Base-by-base conservation (phyloP, 148 eudicot genomes). In the Rhododendron griersonianum region DNA sequence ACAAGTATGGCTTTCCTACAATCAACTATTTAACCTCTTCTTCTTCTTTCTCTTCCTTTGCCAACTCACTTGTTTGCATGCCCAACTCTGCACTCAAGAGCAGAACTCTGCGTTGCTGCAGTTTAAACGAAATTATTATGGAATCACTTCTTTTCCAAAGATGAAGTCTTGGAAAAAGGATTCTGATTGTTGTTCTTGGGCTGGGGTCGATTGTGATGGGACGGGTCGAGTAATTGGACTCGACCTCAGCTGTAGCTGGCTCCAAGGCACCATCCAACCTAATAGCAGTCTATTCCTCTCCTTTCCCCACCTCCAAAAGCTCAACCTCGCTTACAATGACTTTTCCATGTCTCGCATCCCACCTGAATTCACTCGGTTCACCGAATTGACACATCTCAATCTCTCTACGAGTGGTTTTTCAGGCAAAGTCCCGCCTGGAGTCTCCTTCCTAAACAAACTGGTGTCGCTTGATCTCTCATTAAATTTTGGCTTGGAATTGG, bases 311-410 rank as follows among this genome's bases (percentile, higher is more conserved):
- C 76, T 71, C 35, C 76, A 13, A 71, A 71, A 30, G 16, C 76
- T 71, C 39, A 30, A 71, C 37, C 76, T 71, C 7, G 37, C 76
- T 2, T 0, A 11, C 16, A 71, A 71, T 71, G 2, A 71, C 76
- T 71, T 71, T 71, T 25, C 2, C 39, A 25, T 23, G 13, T 67
- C 74, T 23, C 4, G 1, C 35, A 67, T 67, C 74, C 2, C 74
- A n/a, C 5, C 4, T 67, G 74, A n/a, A 67, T 67, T 67, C 15
- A 67, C 30, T 67, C 74, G 28, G 11, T 67, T 67, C 74, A 23
- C 33, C 1, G 18, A 4, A 19, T n/a, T 89, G 85, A 84, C 63
- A n/a, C 83, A 73, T 25, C 87, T 86, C 23, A 89, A 89, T 47
- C 86, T 89, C 18, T 85, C 86, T 33, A 0, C 0, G 4, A 55